These are phyloP conservation scores for Cystofilobasidium capitatum DNA, from an alignment of 768 basidiomycete genomes.

Conservation along the genomic window DNA sequence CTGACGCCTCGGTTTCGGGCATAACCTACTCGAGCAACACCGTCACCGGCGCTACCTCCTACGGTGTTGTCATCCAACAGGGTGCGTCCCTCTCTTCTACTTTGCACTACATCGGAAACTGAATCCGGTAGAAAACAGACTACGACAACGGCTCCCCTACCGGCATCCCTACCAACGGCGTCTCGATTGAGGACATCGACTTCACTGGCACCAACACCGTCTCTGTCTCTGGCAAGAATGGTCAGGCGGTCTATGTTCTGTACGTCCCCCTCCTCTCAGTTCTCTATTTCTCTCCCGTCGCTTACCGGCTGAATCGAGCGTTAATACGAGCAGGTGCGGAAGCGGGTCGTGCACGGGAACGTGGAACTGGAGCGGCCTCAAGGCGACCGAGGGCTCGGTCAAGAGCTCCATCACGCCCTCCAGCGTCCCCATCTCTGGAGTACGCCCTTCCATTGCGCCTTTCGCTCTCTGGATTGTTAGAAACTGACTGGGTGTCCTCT, in stretches of 20 bases:
- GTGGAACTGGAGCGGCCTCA: conserved; percentile 50
- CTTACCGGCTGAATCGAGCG: too few relatives aligned
- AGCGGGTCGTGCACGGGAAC: conserved; percentile 23
- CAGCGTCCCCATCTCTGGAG: conserved; percentile 1
- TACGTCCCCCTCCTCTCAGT: conserved; percentile 51
- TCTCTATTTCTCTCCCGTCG: too few relatives aligned
- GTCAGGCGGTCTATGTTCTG: conserved; percentile 48
- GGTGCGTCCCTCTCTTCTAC: conserved; percentile 29
- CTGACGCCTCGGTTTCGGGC: conserved; percentile 29
- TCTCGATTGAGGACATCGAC: conserved; percentile 50
- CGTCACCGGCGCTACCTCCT: conserved; percentile 43
- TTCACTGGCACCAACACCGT: conserved; percentile 44
- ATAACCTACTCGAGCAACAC: conserved; percentile 31
- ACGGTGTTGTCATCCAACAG: conserved; percentile 57
- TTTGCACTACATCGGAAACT: not conserved
- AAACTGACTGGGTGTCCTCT: too few relatives aligned
- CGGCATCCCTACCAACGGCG: conserved; percentile 51
- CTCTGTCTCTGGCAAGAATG: conserved; percentile 43
- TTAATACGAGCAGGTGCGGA: not conserved
- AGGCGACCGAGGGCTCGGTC: conserved; percentile 44
- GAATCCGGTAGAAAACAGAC: conserved; percentile 44
- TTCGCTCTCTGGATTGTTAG: too few relatives aligned
- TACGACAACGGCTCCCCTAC: conserved; percentile 45
- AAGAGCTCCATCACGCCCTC: conserved; percentile 37
- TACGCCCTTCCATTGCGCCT: too few relatives aligned